phyloP scores from a whole-genome alignment of 179 eudicot genomes.

The Dionaea muscipula region DNA sequence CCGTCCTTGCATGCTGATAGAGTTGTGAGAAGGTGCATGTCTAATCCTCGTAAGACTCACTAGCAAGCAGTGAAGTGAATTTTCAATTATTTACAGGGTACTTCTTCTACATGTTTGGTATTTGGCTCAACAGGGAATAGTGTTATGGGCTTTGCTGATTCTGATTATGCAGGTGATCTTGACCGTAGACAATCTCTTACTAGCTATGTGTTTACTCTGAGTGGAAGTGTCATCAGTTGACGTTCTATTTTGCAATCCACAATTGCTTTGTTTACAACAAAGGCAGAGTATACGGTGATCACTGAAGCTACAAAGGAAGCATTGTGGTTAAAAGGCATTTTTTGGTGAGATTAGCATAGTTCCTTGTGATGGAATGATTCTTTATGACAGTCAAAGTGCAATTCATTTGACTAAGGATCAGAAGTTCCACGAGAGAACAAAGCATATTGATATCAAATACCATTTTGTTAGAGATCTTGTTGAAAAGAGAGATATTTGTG shows the following conservation, averaged over 20 bases:
- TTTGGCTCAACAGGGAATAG: not conserved
- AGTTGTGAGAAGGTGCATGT: constrained; percentile 7
- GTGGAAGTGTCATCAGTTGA: not conserved
- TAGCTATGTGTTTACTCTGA: constrained; percentile 1
- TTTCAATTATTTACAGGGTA: not conserved
- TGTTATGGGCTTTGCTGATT: not conserved
- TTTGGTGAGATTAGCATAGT: not conserved
- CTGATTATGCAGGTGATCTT: not conserved
- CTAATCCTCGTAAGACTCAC: constrained; percentile 1
- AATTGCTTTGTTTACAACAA: not conserved
- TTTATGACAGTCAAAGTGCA: not conserved
- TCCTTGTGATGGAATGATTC: not conserved
- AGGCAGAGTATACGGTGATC: not conserved
- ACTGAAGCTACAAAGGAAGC: constrained; percentile 4
- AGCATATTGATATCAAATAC: not conserved
- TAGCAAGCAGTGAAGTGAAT: not conserved
- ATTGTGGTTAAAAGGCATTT: not conserved
- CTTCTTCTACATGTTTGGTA: not conserved
- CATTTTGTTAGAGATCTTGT: not conserved
- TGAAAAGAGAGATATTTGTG: not conserved
- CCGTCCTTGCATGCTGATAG: no score
- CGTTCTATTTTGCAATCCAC: not conserved
- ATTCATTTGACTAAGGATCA: not conserved
- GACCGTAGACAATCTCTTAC: not conserved
- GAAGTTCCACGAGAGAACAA: not conserved